Evolutionary conservation across 257 asterid genomes (phyloP), one percentile per base, ranked within the genome.

Genomic region (Rauvolfia tetraphylla): DNA sequence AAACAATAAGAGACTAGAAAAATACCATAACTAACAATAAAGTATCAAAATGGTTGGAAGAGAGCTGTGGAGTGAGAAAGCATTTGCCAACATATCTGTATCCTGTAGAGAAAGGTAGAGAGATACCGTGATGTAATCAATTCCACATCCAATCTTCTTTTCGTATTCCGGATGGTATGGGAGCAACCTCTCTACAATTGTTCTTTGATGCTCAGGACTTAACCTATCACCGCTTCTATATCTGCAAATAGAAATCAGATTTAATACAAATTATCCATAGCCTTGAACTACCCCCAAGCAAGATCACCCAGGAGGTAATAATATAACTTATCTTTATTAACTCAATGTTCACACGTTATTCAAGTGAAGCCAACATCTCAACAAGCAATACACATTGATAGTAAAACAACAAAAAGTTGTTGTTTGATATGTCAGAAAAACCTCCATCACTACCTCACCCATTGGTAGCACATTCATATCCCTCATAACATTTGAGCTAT

Each of bases 91-190:
- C n/a, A 48, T 12, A 72, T 29, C 41, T 29, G 48, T 17, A 33
- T 27, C 71, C 13, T n/a, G 38, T 4, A 46, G 53, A 58, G 44
- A 15, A 66, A 48, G 34, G 20, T n/a, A 76, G 79, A 70, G 74
- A 68, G 67, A 75, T 14, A 20, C 84, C 70, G 42, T 79, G 75
- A 93, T 84, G 88, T 89, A 81, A 80, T 93, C 91, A 71, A 92
- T 83, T 83, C 98, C 98, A 69, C 74, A 80, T 33, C 98, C 98
- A 34, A 93, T 90, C 86, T 93, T 93, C 83, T 81, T 78, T 63
- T 89, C 90, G 76, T 77, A 79, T 76, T 88, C 90, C 1, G 98
- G 98, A 88, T 93, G 98, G 85, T 89, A 76, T 20, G 94, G 94
- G 68, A 81, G 98, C 87, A 95, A 76, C 87, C 95, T 93, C 67